Percentiles rank a stretch among this genome's conserved stretches.
phyloP scores from a whole-genome alignment of 2,329 filamentous ascomycete species.

The Hymenoscyphus linearis region DNA sequence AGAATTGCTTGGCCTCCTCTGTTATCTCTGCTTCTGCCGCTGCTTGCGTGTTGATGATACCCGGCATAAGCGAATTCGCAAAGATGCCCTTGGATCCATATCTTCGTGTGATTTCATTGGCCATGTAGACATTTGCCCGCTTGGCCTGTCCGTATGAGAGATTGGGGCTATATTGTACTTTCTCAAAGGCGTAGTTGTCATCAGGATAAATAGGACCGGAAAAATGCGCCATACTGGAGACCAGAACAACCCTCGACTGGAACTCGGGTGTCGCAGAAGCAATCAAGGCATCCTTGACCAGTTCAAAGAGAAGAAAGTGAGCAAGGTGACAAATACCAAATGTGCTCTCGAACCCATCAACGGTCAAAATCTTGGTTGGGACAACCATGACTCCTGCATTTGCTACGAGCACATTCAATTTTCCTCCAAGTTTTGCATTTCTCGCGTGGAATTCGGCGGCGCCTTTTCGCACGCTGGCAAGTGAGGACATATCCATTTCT shows the following conservation, averaged over 20 bases:
- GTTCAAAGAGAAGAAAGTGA: slow-evolving; percentile 49
- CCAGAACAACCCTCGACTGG: slow-evolving; percentile 42
- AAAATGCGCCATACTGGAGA: slow-evolving; percentile 40
- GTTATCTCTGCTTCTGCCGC: slow-evolving; percentile 31
- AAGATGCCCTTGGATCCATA: slow-evolving; percentile 38
- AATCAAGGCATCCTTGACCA: slow-evolving; percentile 39
- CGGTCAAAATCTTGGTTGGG: slow-evolving; percentile 32
- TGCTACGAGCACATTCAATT: slow-evolving; percentile 27
- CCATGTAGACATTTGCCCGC: slow-evolving; percentile 41
- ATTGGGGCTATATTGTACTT: slow-evolving; percentile 32
- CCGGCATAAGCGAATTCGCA: slow-evolving; percentile 40
- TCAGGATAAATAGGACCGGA: slow-evolving; percentile 35
- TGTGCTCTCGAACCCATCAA: slow-evolving; percentile 45
- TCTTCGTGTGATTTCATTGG: slow-evolving; percentile 42
- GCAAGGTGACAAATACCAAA: slow-evolving; percentile 48
- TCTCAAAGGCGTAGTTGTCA: slow-evolving; percentile 24
- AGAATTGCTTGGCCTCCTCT: slow-evolving; percentile 41
- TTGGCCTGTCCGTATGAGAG: slow-evolving; percentile 41
- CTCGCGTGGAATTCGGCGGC: slow-evolving; percentile 27
- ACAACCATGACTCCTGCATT: slow-evolving; percentile 26
- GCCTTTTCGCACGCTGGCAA: slow-evolving; percentile 30
- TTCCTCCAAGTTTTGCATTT: slow-evolving; percentile 22
- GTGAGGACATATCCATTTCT: slow-evolving; percentile 32
- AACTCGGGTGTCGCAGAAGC: slow-evolving; percentile 35
- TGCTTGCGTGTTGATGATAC: slow-evolving; percentile 23